Conservation (phyloP, 164 flowering plant genomes). For the Stephania japonica region DNA sequence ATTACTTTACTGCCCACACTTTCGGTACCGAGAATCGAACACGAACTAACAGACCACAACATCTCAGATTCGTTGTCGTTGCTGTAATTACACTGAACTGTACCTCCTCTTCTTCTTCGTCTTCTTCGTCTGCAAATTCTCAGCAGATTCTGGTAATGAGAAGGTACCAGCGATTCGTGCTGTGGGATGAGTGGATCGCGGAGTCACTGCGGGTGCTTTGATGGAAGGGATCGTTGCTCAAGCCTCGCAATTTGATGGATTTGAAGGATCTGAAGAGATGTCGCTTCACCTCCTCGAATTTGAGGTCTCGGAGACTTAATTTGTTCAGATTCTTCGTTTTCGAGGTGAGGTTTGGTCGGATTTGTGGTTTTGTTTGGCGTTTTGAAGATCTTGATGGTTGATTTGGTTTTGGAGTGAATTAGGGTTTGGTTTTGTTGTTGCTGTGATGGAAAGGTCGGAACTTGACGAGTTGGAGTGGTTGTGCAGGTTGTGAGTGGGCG, state of each 20-base stretch:
- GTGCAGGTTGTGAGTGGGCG: background rate
- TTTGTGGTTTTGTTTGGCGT: background rate
- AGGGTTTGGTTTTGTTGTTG: background rate
- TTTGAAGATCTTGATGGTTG: background rate
- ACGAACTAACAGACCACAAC: background rate
- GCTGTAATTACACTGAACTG: background rate
- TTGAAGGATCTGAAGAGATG: conserved; percentile 28
- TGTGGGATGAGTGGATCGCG: conserved; percentile 33
- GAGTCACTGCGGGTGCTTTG: conserved; percentile 34
- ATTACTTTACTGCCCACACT: background rate
- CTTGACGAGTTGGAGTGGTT: background rate
- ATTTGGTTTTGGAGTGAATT: background rate
- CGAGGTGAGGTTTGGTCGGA: conserved; percentile 10
- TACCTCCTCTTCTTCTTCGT: background rate
- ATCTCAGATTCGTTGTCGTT: background rate
- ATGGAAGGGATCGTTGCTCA: conserved; percentile 32
- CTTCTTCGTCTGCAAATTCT: too few relatives aligned
- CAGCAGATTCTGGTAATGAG: conserved; percentile 24
- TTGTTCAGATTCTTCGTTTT: background rate
- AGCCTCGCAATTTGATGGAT: conserved; percentile 38
- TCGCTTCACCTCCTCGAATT: conserved; percentile 11
- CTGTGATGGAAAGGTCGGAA: background rate
- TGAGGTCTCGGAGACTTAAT: conserved; percentile 12
- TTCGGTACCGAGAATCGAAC: background rate
- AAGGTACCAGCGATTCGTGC: conserved; percentile 25